Conservation (phyloP, 805 yeast species). For the Scheffersomyces ergatensis region DNA sequence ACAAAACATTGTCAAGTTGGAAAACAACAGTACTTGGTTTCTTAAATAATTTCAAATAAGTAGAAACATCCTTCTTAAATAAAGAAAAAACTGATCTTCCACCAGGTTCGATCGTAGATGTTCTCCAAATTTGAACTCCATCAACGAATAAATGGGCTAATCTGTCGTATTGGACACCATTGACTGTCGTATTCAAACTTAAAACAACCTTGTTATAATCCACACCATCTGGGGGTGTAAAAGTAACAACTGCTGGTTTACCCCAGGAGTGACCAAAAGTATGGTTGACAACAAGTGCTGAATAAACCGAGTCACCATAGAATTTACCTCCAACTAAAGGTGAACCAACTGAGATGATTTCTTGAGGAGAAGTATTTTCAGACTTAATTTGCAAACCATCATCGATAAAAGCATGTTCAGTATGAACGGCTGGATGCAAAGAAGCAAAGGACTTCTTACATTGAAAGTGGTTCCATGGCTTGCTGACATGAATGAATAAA, state of each 20-base stretch:
- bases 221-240: conserved; percentile 40
- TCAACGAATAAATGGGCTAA: conserved; percentile 60
- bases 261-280: conserved; percentile 65
- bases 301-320: conserved; percentile 35
- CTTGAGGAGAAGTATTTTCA: neutral
- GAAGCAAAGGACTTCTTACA: neutral
- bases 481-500: too few relatives aligned
- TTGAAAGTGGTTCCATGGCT: too few relatives aligned
- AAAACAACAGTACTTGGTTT: conserved; percentile 43
- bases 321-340: neutral
- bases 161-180: conserved; percentile 65
- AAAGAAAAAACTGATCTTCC: conserved; percentile 42
- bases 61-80: conserved; percentile 62
- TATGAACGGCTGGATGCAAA: neutral
- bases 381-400: neutral
- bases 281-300: conserved; percentile 40
- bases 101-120: conserved; percentile 70
- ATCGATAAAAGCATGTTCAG: neutral
- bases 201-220: conserved; percentile 53
- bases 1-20: conserved; percentile 64
- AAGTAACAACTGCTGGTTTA: conserved; percentile 41
- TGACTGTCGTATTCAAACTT: conserved; percentile 49
- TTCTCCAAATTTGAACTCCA: conserved; percentile 76
- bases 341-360: conserved; percentile 1
- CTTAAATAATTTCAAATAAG: conserved; percentile 50